phyloP scores from a whole-genome alignment of 768 basidiomycete genomes.

The Tulasnella sp. region DNA sequence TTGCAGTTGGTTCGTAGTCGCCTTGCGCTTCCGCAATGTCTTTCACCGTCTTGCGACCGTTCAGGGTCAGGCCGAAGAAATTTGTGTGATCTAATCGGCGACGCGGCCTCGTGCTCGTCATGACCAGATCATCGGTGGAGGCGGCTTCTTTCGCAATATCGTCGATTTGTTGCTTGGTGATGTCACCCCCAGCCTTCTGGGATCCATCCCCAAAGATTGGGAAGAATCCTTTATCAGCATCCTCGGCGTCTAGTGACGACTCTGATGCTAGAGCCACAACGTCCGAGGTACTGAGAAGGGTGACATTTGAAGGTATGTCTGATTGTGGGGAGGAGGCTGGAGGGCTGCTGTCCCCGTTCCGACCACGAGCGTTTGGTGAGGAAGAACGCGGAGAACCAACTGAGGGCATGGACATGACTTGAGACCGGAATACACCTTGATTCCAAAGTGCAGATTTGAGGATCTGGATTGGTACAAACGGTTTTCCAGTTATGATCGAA shows the following conservation, averaged over 20 bases:
- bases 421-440: conserved; percentile 46
- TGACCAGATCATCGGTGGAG: not conserved
- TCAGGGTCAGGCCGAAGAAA: conserved; percentile 31
- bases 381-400: conserved; percentile 8
- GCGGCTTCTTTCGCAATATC: conserved; percentile 3
- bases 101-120: not conserved
- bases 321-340: not conserved
- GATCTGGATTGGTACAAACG: conserved; percentile 58
- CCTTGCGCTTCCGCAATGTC: conserved; percentile 15
- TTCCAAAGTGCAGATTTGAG: conserved; percentile 77
- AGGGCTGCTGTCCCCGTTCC: not conserved
- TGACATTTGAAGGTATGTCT: not conserved
- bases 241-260: conserved; percentile 37
- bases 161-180: not conserved
- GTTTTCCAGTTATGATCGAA: conserved; percentile 58
- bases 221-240: conserved; percentile 34
- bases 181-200: conserved; percentile 9
- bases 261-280: not conserved
- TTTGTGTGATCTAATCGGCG: conserved; percentile 28
- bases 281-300: not conserved
- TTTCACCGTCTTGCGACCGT: conserved; percentile 22
- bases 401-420: conserved; percentile 17
- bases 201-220: conserved; percentile 20
- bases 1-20: not conserved
- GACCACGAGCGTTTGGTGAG: not conserved